Evolutionary conservation across 202 grass and related monocot genomes (phyloP), one percentile per base, ranked within the genome.

Genomic region (Eragrostis tef): DNA sequence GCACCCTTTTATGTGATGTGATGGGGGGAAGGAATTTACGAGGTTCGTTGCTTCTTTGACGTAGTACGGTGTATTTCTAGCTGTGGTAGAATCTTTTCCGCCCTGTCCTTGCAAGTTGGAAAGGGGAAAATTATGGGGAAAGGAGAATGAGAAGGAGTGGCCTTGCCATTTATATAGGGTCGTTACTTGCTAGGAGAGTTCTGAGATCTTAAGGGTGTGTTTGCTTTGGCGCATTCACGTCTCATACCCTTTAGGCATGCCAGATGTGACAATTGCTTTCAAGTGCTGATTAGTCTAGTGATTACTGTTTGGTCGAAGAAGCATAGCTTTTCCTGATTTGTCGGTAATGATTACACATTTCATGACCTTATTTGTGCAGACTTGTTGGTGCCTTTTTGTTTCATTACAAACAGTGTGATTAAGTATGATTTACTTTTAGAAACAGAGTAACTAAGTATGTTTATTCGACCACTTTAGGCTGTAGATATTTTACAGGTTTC

Each of bases 401-500:
- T n/a, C n/a, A n/a, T n/a, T n/a, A n/a, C 2, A 31, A 31, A 31
- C 20, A 57, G 62, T 21, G 62, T 21, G 12, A 50, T 5, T 39
- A 39, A 39, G 6, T 39, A 39, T 39, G 34, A 5, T 39, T 39
- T 39, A 2, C 34, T 39, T 2, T 5, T 39, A 39, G 34, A 2
- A 71, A 71, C 54, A 84, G 66, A 42, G 10, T 42, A 15, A 17
- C 27, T 60, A 70, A 64, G 65, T 34, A 67, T 74, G 12, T n/a
- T 70, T 3, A 63, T 61, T 86, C 14, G 9, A 75, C 39, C 70
- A 59, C 20, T 71, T 14, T 87, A 82, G 59, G 17, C 20, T 73
- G 24, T 69, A 79, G 27, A 87, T 78, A 57, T 78, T 84, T 82
- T 68, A 64, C 45, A 67, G 22, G 46, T 71, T 67, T 74, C 52